Evolutionary conservation across 805 yeast species (phyloP).

Genomic region (Yarrowia bubula): DNA sequence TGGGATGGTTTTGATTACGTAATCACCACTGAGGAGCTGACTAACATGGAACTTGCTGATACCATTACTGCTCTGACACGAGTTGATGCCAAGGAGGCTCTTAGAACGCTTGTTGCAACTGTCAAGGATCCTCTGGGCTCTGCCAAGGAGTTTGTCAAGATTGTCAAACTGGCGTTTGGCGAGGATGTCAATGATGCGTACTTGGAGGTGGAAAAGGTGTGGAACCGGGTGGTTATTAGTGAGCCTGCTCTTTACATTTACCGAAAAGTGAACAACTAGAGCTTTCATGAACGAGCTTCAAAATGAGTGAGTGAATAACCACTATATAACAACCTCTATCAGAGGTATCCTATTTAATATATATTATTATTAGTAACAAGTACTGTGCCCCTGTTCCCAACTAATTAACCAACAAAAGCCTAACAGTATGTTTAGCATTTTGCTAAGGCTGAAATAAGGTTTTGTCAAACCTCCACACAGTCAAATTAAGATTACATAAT

Average conservation of each 20-base stretch:
- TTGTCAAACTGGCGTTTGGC: neutral
- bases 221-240: neutral
- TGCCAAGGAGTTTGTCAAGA: neutral
- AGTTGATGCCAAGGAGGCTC: neutral
- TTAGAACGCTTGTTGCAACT: neutral
- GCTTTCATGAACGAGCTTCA: too few relatives aligned
- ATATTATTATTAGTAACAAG: too few relatives aligned
- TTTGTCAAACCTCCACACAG: too few relatives aligned
- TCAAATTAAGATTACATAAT: too few relatives aligned
- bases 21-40: constrained; percentile 43
- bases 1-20: constrained; percentile 55
- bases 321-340: too few relatives aligned
- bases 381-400: too few relatives aligned
- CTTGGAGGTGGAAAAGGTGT: constrained; percentile 1
- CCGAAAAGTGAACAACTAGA: neutral
- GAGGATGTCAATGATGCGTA: constrained; percentile 7
- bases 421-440: too few relatives aligned
- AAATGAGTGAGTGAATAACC: too few relatives aligned
- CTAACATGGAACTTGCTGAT: constrained; percentile 6
- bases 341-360: too few relatives aligned
- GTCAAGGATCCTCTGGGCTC: neutral
- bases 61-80: neutral
- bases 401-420: too few relatives aligned
- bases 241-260: constrained; percentile 19
- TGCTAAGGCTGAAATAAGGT: too few relatives aligned